These are phyloP conservation scores for Claviceps cyperi DNA, from an alignment of 2,329 filamentous ascomycete species.

Conservation along the genomic window DNA sequence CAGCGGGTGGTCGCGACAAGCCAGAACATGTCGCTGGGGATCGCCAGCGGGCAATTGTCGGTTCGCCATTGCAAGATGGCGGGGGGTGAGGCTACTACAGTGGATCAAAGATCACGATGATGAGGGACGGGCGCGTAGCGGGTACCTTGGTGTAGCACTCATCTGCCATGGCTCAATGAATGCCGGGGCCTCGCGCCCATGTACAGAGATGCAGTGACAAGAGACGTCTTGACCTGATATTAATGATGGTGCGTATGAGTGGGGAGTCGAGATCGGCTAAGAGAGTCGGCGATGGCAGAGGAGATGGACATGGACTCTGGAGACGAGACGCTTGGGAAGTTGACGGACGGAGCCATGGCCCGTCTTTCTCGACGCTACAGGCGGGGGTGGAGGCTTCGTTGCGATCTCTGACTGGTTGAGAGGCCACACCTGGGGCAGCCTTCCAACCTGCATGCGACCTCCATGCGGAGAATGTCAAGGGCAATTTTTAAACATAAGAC, in stretches of 20 bases:
- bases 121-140: slow-evolving; percentile 4
- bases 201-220: slow-evolving; percentile 13
- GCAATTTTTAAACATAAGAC: background rate
- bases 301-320: background rate
- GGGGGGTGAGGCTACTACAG: background rate
- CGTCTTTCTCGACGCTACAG: background rate
- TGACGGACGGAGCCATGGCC: slow-evolving; percentile 2
- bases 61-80: background rate
- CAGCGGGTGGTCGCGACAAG: slow-evolving; percentile 4
- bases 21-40: background rate
- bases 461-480: background rate
- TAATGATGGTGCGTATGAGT: background rate
- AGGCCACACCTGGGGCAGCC: background rate
- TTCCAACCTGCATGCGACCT: background rate
- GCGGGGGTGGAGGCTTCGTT: background rate
- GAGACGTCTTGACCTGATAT: background rate
- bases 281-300: background rate
- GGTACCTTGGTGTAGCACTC: slow-evolving; percentile 30
- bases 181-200: slow-evolving; percentile 29
- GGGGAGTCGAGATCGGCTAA: background rate
- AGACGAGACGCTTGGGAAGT: slow-evolving; percentile 5
- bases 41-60: background rate
- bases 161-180: slow-evolving; percentile 35
- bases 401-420: background rate
- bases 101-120: background rate